A percentile compares a stretch with the other conserved stretches of the same genome.
These are phyloP conservation scores for Syzygium oleosum DNA, from an alignment of 345 rosid genomes.

Conservation along the genomic window DNA sequence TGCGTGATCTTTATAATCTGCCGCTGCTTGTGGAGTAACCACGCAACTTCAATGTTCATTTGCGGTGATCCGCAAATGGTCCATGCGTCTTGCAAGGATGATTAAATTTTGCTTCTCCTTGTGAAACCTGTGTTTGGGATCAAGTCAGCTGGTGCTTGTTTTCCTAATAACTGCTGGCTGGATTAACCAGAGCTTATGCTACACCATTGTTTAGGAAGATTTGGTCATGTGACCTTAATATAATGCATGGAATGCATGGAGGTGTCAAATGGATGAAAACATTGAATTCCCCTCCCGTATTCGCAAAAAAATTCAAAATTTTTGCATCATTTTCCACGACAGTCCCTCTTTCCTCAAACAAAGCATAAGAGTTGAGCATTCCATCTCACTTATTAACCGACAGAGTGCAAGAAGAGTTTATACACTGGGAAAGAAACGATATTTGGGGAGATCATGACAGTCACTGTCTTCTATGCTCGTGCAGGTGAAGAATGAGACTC, in stretches of 20 bases:
- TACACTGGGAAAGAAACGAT: neutral
- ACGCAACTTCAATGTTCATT: neutral
- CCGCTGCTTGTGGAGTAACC: neutral
- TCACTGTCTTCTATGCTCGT: neutral
- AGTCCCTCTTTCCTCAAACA: neutral
- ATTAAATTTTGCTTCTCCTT: neutral
- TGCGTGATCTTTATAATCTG: neutral
- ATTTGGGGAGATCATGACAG: neutral
- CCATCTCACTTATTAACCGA: neutral
- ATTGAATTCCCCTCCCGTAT: neutral
- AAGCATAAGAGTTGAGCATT: neutral
- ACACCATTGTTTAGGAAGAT: neutral
- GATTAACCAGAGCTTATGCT: neutral
- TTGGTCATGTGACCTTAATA: neutral
- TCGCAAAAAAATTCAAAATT: neutral
- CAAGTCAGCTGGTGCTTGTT: neutral
- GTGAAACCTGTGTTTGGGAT: neutral
- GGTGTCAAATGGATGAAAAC: neutral
- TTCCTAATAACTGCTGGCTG: neutral
- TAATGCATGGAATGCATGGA: neutral
- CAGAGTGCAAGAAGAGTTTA: neutral
- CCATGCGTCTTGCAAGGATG: neutral
- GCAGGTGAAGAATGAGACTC: conserved; percentile 78
- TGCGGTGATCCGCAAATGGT: neutral
- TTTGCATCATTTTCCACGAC: neutral